These are phyloP conservation scores for Talaromyces trachyspermus DNA, from an alignment of 495 filamentous ascomycete species.

Conservation along the genomic window DNA sequence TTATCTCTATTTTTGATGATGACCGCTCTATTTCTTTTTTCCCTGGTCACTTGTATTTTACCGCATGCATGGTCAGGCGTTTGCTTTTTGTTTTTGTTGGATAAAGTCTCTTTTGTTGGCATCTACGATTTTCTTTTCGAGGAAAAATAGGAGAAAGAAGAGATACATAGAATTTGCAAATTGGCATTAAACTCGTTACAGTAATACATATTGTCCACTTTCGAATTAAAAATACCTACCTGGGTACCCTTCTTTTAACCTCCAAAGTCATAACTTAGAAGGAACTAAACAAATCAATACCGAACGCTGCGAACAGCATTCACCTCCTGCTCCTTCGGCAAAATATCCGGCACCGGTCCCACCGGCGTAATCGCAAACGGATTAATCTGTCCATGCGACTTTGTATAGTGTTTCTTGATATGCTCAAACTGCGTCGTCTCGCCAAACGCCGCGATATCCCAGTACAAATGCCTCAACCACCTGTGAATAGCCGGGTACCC, in stretches of 20 bases:
- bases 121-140: neutral
- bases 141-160: neutral
- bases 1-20: too few species aligned
- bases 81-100: conserved; percentile 3
- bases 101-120: neutral
- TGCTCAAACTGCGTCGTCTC: conserved; percentile 64
- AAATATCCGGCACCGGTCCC: conserved; percentile 54
- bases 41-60: neutral
- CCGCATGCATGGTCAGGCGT: conserved; percentile 7
- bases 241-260: too few species aligned
- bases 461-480: conserved; percentile 63
- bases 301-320: conserved; percentile 38
- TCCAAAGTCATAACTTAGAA: too few species aligned
- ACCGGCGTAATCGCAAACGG: conserved; percentile 55
- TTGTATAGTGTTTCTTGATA: conserved; percentile 67
- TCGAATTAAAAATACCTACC: too few species aligned
- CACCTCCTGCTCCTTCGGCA: conserved; percentile 56
- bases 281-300: conserved; percentile 13
- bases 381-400: conserved; percentile 65
- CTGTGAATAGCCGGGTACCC: conserved; percentile 64
- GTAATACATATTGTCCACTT: neutral
- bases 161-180: conserved; percentile 6
- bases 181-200: too few species aligned
- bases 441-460: conserved; percentile 54
- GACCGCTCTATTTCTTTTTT: neutral